These are phyloP conservation scores for Rutstroemia sydowiana DNA, from an alignment of 2,329 filamentous ascomycete genomes.

Conservation along the genomic window DNA sequence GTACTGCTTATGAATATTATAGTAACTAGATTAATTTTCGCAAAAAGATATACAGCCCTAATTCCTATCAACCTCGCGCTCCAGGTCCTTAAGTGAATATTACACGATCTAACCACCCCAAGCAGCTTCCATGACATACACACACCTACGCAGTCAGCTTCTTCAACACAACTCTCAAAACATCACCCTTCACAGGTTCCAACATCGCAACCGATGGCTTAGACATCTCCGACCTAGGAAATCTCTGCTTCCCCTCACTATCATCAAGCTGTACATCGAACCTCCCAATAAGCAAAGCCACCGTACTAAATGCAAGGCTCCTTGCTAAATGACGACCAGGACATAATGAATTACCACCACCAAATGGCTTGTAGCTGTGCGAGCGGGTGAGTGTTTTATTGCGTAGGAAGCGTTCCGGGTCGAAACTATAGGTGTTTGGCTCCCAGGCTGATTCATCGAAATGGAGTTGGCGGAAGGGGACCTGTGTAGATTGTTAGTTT, in stretches of 20 bases:
- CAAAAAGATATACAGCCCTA: no score
- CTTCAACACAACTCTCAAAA: no score
- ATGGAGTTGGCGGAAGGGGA: conserved; percentile 6
- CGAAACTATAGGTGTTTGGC: not conserved
- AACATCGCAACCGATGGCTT: no score
- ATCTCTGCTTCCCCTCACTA: not conserved
- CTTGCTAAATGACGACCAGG: conserved; percentile 3
- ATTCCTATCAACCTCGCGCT: no score
- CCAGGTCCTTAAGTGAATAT: no score
- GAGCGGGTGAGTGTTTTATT: not conserved
- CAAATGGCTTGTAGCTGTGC: conserved; percentile 1
- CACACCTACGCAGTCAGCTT: no score
- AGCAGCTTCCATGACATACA: no score
- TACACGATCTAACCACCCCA: no score
- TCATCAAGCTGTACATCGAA: not conserved
- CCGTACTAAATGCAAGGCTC: not conserved
- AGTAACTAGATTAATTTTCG: no score
- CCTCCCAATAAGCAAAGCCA: not conserved
- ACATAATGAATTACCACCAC: conserved; percentile 3
- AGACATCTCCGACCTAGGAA: no score
- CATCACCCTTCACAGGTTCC: no score
- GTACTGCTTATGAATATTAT: no score
- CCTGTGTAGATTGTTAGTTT: not conserved
- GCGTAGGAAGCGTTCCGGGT: conserved; percentile 3
- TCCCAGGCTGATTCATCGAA: conserved; percentile 2